Evolutionary conservation across 257 asterid genomes (phyloP).

Genomic region (Ophiorrhiza pumila): DNA sequence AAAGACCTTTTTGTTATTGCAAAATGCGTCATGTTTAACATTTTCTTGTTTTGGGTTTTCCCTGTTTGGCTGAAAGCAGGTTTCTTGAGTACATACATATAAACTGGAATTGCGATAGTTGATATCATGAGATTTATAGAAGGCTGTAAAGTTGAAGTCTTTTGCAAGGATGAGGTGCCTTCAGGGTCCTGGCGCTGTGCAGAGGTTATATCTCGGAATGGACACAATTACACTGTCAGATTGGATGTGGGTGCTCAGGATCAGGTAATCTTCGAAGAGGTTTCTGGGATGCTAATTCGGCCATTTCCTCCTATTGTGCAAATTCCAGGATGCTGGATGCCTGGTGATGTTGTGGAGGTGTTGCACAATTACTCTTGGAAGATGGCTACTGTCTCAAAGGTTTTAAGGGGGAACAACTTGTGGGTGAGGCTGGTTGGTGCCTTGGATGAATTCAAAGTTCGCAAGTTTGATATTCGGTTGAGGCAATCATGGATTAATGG

Average conservation of each 20-base stretch:
- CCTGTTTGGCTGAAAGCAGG: neutral
- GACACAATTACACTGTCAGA: conserved; percentile 29
- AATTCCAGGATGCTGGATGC: conserved; percentile 22
- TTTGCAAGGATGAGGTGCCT: conserved; percentile 30
- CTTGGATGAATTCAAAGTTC: conserved; percentile 26
- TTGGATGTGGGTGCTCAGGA: conserved; percentile 14
- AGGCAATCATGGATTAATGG: conserved; percentile 42
- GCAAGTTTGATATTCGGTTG: conserved; percentile 26
- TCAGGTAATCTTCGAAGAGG: conserved; percentile 18
- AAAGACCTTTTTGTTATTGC: neutral
- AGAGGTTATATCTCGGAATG: conserved; percentile 27
- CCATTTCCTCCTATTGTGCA: conserved; percentile 32
- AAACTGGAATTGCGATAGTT: neutral
- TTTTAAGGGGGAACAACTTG: conserved; percentile 18
- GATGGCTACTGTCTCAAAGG: conserved; percentile 37
- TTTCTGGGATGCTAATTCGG: conserved; percentile 29
- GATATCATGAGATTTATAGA: conserved; percentile 33
- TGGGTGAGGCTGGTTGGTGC: conserved; percentile 39
- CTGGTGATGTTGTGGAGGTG: conserved; percentile 44
- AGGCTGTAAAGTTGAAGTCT: conserved; percentile 42
- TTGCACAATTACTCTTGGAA: conserved; percentile 33
- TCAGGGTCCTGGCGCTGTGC: conserved; percentile 42
- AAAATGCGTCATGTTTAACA: neutral
- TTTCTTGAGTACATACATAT: neutral
- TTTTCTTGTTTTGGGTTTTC: neutral